A percentile compares a stretch with the other conserved stretches of the same genome.
These are phyloP conservation scores for Reticulascus tulasneorum DNA, from an alignment of 2,329 filamentous ascomycete genomes.

Conservation along the genomic window DNA sequence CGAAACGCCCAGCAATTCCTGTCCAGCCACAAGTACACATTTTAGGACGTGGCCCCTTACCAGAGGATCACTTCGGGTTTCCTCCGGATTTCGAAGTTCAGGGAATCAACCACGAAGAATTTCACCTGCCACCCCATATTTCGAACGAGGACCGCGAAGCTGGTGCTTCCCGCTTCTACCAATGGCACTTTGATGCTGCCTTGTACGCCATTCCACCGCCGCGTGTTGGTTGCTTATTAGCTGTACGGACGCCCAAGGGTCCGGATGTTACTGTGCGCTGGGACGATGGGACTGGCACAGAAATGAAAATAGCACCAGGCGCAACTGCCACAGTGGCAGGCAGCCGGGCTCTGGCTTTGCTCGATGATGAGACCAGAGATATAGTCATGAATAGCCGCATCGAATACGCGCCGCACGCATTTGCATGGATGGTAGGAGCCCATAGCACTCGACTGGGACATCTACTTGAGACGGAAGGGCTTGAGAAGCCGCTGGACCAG, in stretches of 20 bases:
- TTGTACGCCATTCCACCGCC: slow-evolving; percentile 36
- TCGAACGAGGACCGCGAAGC: slow-evolving; percentile 25
- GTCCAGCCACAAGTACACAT: slow-evolving; percentile 33
- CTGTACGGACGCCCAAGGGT: slow-evolving; percentile 30
- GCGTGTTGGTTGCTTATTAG: slow-evolving; percentile 36
- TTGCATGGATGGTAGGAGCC: slow-evolving; percentile 38
- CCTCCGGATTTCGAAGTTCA: slow-evolving; percentile 33
- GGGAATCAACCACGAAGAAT: slow-evolving; percentile 33
- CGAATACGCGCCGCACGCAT: slow-evolving; percentile 41
- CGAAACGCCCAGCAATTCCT: slow-evolving; percentile 37
- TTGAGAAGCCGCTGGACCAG: slow-evolving; percentile 32
- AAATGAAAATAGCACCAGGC: slow-evolving; percentile 37
- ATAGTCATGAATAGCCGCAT: slow-evolving; percentile 40
- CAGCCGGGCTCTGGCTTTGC: slow-evolving; percentile 34
- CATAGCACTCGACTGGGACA: slow-evolving; percentile 35
- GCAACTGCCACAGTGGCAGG: slow-evolving; percentile 40
- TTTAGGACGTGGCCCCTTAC: slow-evolving; percentile 29
- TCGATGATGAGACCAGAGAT: slow-evolving; percentile 33
- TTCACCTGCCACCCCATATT: slow-evolving; percentile 33
- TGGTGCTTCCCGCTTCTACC: slow-evolving; percentile 40
- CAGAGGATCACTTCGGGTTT: slow-evolving; percentile 36
- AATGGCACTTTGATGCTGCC: slow-evolving; percentile 45
- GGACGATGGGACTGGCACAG: slow-evolving; percentile 37
- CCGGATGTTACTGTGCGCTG: slow-evolving; percentile 34
- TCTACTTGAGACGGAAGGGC: slow-evolving; percentile 31